Evolutionary conservation across 345 rosid species (phyloP).

Genomic region (Eucalyptus regnans): DNA sequence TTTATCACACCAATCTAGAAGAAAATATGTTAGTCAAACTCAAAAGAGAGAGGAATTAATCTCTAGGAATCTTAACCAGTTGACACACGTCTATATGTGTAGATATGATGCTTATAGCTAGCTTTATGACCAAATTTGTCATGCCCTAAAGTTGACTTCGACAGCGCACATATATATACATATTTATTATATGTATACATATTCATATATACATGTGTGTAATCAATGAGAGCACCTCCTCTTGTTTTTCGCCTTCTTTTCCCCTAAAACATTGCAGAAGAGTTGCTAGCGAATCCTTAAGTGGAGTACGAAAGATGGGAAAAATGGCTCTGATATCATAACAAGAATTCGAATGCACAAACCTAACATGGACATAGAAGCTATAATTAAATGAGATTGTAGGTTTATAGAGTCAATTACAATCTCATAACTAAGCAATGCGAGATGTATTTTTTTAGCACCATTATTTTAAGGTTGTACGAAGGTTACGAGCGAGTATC

Average conservation of each 20-base stretch:
- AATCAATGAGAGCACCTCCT: neutral
- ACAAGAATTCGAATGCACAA: neutral
- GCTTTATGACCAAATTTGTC: neutral
- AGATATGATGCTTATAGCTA: neutral
- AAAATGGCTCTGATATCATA: neutral
- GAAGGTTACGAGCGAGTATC: neutral
- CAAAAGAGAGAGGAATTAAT: neutral
- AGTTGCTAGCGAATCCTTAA: neutral
- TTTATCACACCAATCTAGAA: neutral
- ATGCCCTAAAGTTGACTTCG: neutral
- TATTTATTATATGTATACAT: neutral
- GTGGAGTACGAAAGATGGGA: neutral
- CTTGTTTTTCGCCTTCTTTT: neutral
- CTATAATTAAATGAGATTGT: neutral
- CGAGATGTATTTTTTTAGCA: neutral
- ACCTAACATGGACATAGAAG: neutral
- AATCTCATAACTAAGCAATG: neutral
- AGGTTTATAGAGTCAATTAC: neutral
- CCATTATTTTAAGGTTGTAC: neutral
- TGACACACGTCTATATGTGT: neutral
- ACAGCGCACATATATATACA: neutral
- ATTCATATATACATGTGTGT: neutral
- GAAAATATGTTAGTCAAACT: neutral
- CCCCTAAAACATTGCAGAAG: neutral
- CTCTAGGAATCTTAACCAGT: neutral